Evolutionary conservation across 2,329 filamentous ascomycete species (phyloP).

Genomic region (Fusarium clavum): DNA sequence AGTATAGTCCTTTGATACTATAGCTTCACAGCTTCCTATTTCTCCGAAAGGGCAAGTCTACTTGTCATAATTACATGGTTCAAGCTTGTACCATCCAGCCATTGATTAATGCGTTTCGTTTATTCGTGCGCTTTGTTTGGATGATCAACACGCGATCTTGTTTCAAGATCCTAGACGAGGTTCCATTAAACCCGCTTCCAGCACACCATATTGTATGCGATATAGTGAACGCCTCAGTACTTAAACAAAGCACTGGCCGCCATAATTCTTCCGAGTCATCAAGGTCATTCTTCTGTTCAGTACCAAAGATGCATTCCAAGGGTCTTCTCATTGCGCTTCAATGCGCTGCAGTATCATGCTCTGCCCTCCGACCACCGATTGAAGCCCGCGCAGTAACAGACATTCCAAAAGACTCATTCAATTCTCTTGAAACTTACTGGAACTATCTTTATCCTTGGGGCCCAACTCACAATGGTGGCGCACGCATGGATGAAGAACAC

Average conservation of each 20-base stretch:
- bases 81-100: neutral
- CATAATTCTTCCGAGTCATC: rapidly evolving
- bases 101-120: slow-evolving; percentile 23
- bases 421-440: slow-evolving; percentile 33
- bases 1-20: neutral
- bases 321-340: slow-evolving; percentile 8
- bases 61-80: neutral
- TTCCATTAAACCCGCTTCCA: slow-evolving; percentile 14
- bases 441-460: slow-evolving; percentile 37
- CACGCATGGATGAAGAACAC: slow-evolving; percentile 32
- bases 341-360: slow-evolving; percentile 11
- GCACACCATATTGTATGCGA: neutral
- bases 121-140: slow-evolving; percentile 5
- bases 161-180: slow-evolving; percentile 23
- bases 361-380: slow-evolving; percentile 7
- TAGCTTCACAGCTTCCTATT: neutral
- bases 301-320: neutral
- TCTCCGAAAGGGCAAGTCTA: neutral
- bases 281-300: neutral
- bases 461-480: slow-evolving; percentile 31
- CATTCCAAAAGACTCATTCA: slow-evolving; percentile 29
- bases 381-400: slow-evolving; percentile 25
- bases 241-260: neutral
- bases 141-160: slow-evolving; percentile 6
- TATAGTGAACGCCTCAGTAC: neutral